Evolutionary conservation across 1,284 basidiomycete genomes (phyloP), one percentile per base, ranked within the genome.

Genomic region (Heterobasidion irregulare): DNA sequence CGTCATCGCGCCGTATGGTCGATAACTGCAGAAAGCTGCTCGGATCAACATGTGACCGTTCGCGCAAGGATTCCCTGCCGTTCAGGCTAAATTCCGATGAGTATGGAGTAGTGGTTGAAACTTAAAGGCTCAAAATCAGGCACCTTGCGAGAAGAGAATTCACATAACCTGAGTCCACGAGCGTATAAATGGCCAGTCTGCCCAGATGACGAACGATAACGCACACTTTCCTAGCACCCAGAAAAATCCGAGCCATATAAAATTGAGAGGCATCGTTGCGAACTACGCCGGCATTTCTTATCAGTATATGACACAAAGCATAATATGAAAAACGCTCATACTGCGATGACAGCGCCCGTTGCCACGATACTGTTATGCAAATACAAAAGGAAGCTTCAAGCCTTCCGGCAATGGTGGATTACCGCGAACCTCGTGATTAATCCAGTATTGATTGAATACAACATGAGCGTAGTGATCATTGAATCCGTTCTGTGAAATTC

Each of bases 361-460:
- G 66, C 68, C 33, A 68, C 63, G 51, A 70, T 58, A 50, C 68
- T 57, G 41, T 33, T 16, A 15, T 6, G 6, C 26, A 26, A 26
- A 26, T 26, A 26, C 4, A 26, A 5, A 26, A 26, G 26, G 26
- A 26, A 18, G 18, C 18, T 18, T 26, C 3, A 26, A 26, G 26
- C 26, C 26, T 26, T 26, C 15, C 26, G 46, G 26, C n/a, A 10
- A 36, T 8, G 2, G 45, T 18, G 8, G 43, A 12, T 15, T 15
- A 50, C 35, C 41, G 36, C 59, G 12, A 53, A 67, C 66, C 66
- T 66, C 16, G 68, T 70, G 6, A 68, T 48, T 16, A 68, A 53
- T 1, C 68, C 68, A 18, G 66, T 68, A 52, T 70, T 70, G 51
- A 70, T 62, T 35, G 66, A 65, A 49, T 68, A 68, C n/a, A 66